Evolutionary conservation across 2,329 filamentous ascomycete genomes (phyloP).

Genomic region (Penicillium sp.): DNA sequence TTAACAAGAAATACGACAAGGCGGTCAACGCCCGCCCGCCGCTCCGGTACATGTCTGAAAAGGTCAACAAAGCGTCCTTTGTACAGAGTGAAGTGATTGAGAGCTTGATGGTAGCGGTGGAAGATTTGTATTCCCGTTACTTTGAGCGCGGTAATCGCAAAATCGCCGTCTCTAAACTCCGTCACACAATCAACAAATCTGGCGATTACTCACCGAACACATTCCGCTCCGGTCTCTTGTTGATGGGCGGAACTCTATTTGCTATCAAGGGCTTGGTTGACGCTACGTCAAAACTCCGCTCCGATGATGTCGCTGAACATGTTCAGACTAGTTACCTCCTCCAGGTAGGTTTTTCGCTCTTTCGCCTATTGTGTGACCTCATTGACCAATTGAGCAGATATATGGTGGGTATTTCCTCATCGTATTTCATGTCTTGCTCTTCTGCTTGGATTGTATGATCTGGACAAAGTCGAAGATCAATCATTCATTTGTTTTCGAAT

Average conservation of each 20-base stretch:
- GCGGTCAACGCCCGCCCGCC: constrained; percentile 73
- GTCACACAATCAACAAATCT: constrained; percentile 62
- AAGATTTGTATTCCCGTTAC: constrained; percentile 91
- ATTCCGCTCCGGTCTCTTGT: constrained; percentile 62
- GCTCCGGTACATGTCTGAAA: constrained; percentile 81
- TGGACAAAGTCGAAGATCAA: constrained; percentile 88
- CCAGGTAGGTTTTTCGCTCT: constrained; percentile 47
- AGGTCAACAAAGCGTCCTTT: constrained; percentile 87
- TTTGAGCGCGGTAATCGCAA: constrained; percentile 94
- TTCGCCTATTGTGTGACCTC: background rate
- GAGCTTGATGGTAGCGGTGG: constrained; percentile 71
- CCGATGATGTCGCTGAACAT: constrained; percentile 49
- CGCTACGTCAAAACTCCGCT: constrained; percentile 52
- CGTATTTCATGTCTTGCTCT: constrained; percentile 75
- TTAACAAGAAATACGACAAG: constrained; percentile 99
- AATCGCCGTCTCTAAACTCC: constrained; percentile 80
- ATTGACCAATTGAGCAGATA: constrained; percentile 54
- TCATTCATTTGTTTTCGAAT: constrained; percentile 95
- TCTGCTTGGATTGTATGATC: constrained; percentile 77
- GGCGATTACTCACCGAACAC: constrained; percentile 58
- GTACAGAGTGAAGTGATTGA: constrained; percentile 85
- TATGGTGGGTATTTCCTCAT: constrained; percentile 91
- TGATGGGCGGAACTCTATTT: constrained; percentile 67
- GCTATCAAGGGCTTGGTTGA: constrained; percentile 64
- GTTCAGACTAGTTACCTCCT: constrained; percentile 65